A percentile compares a stretch with the other conserved stretches of the same genome.
Evolutionary conservation across 129 eudicot genomes (phyloP).

Genomic region (Logfia minima): DNA sequence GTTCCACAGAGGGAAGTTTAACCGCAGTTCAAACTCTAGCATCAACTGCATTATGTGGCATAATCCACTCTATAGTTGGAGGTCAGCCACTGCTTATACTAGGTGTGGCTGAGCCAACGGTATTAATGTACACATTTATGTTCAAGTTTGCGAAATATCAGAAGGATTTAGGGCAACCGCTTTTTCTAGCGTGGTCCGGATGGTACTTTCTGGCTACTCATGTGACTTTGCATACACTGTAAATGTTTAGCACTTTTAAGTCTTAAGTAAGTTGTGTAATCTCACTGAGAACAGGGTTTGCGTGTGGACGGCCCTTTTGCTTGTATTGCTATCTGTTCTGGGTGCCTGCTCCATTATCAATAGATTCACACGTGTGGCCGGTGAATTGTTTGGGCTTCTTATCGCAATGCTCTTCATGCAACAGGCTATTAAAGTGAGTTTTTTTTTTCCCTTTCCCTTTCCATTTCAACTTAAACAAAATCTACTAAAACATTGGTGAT

Average conservation of each 20-base stretch:
- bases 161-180: conserved; percentile 80
- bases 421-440: conserved; percentile 87
- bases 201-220: conserved; percentile 58
- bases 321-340: conserved; percentile 75
- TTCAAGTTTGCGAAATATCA: conserved; percentile 87
- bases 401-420: conserved; percentile 99
- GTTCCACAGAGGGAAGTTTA: conserved; percentile 66
- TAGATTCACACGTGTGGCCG: conserved; percentile 92
- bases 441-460: background rate
- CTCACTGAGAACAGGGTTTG: conserved; percentile 67
- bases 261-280: conserved; percentile 17
- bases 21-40: conserved; percentile 98
- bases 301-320: conserved; percentile 98
- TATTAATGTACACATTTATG: conserved; percentile 95
- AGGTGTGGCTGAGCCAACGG: conserved; percentile 98
- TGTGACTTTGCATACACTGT: conserved; percentile 23
- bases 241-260: conserved; percentile 4
- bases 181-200: conserved; percentile 93
- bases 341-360: conserved; percentile 98
- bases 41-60: conserved; percentile 90
- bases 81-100: conserved; percentile 95
- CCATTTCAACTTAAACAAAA: background rate
- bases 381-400: conserved; percentile 92
- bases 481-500: conserved; percentile 6
- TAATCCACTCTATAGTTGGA: conserved; percentile 88